Conservation (phyloP, 2,329 filamentous ascomycete species). For the Fusarium phyllophilum region DNA sequence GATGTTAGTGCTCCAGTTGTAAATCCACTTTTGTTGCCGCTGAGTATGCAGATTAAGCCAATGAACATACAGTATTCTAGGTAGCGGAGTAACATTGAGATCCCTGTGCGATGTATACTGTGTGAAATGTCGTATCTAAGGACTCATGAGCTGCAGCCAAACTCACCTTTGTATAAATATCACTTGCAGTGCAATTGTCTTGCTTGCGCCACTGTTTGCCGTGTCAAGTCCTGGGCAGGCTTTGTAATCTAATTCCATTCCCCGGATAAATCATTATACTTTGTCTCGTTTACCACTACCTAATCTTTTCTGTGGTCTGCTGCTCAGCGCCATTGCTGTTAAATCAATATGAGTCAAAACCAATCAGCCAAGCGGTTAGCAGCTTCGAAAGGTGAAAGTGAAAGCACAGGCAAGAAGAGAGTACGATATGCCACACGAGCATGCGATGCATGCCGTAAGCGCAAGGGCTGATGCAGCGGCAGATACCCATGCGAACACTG, state of each 20-base stretch:
- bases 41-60: background rate
- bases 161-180: background rate
- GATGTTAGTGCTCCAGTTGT: background rate
- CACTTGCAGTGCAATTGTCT: background rate
- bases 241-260: background rate
- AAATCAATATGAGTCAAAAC: background rate
- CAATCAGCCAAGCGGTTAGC: background rate
- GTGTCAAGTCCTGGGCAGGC: background rate
- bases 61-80: background rate
- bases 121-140: background rate
- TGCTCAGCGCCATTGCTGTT: background rate
- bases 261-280: background rate
- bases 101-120: background rate
- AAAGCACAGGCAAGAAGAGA: background rate
- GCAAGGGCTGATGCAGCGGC: background rate
- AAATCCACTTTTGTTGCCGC: background rate
- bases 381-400: background rate
- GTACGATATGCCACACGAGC: background rate
- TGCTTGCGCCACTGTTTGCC: background rate
- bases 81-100: background rate
- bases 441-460: background rate
- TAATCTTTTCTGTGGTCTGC: background rate
- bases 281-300: background rate
- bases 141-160: background rate
- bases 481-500: constrained; percentile 1